Base-by-base conservation (phyloP, 768 basidiomycete species). In the Boletus bicolor region DNA sequence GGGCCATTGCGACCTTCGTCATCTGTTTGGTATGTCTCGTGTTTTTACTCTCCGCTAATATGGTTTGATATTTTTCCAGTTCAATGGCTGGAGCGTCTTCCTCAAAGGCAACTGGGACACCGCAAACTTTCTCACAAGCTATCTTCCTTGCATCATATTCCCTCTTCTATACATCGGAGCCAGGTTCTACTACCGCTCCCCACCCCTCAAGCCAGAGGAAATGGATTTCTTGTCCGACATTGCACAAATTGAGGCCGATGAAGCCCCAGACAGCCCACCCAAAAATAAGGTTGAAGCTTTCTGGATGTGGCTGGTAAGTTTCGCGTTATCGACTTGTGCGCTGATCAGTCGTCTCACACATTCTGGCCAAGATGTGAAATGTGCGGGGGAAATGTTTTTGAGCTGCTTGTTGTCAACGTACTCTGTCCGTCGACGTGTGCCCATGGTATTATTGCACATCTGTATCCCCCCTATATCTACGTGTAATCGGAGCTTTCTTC, bases 221-320 rank as follows among this genome's bases (percentile, higher is more conserved):
- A 94, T 98, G 90, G 95, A 97, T 73, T 94, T 95, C 66, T 73
- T 85, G 42, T 77, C 79, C 6, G 82, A 86, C 56, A 76, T 89
- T 52, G 84, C 80, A 36, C 82, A 86, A 65, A 85, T 90, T 44
- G 85, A 86, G 64, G 85, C 86, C 0, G 84, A 82, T 2, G 79
- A 76, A 77, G 81, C 80, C 63, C 88, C 91, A 43, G 87, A 91
- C 19, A 80, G 80, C 7, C 83, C 84, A 14, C 89, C 93, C 3
- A 82, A 59, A 63, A 93, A 87, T 67, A 81, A 73, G 63, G 0
- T 73, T 3, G 89, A 89, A 54, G 82, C 82, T 28, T 78, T 92
- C 72, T 93, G 92, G 91, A 73, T 71, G 55, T 89, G 86, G 86
- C 72, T 94, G 70, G 88, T 93, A 58, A 75, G 87, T 74, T 30